These are phyloP conservation scores for Chlamydomonas incerta DNA, from an alignment of 139 green algal genomes.

Conservation along the genomic window DNA sequence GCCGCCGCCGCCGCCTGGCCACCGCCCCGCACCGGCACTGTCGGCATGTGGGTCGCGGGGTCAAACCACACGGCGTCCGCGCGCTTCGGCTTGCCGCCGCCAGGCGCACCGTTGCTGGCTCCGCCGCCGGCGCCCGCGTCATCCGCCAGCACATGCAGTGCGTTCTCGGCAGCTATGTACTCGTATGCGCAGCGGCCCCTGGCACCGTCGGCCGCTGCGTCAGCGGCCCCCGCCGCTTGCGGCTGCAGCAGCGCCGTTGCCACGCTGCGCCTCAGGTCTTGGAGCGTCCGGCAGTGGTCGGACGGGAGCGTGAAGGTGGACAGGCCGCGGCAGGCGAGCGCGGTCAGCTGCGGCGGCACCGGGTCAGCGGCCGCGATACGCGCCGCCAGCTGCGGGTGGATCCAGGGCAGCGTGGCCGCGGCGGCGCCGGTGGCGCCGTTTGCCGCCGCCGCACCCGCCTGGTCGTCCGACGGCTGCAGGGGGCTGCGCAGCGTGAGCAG, in stretches of 20 bases:
- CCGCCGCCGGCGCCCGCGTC: background rate
- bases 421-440: background rate
- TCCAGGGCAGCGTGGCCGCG: background rate
- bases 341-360: background rate
- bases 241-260: background rate
- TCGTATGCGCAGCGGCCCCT: background rate
- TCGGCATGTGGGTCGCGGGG: background rate
- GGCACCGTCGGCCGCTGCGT: no score
- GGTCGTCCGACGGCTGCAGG: background rate
- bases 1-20: no score
- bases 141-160: background rate
- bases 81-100: background rate
- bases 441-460: background rate
- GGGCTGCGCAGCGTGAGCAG: background rate
- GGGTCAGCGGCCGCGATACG: background rate
- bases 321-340: conserved; percentile 25
- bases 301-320: background rate
- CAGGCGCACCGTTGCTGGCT: background rate
- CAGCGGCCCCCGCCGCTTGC: no score
- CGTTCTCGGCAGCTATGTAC: background rate
- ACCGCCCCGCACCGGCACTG: background rate
- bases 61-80: background rate
- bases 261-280: background rate
- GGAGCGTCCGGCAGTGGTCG: background rate
- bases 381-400: background rate